A percentile compares a stretch with the other conserved stretches of the same genome.
These are phyloP conservation scores for Hypoxylon sp. DNA, from an alignment of 2,329 filamentous ascomycete species.

Conservation along the genomic window DNA sequence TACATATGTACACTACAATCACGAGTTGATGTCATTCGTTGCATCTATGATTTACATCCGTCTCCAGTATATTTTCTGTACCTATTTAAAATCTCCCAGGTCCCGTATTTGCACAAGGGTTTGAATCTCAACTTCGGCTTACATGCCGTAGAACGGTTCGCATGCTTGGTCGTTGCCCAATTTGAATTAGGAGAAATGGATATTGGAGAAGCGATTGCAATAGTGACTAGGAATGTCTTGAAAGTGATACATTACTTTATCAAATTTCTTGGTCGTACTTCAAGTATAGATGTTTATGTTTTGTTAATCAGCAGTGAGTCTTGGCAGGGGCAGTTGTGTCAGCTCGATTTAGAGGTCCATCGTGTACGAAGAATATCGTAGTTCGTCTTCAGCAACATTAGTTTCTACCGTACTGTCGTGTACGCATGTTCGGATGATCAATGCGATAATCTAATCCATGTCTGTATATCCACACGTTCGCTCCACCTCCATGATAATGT, in stretches of 20 bases:
- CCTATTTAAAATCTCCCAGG: not conserved
- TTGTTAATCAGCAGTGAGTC: conserved; percentile 10
- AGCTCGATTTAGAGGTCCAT: conserved; percentile 1
- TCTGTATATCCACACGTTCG: conserved; percentile 10
- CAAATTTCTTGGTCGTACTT: conserved; percentile 12
- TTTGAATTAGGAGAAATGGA: conserved; percentile 30
- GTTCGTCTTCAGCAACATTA: not conserved
- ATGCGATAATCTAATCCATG: conserved; percentile 26
- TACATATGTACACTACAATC: not conserved
- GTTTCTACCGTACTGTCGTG: not conserved
- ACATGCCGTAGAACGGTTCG: conserved; percentile 11
- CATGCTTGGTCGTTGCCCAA: conserved; percentile 17
- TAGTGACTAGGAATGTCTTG: conserved; percentile 21
- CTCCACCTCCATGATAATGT: conserved; percentile 36
- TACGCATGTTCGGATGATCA: conserved; percentile 34
- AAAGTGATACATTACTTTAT: conserved; percentile 16
- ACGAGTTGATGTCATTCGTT: conserved; percentile 2
- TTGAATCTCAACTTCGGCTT: conserved; percentile 16
- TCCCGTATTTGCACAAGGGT: not conserved
- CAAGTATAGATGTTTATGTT: not conserved
- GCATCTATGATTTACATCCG: not conserved
- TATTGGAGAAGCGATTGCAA: conserved; percentile 29
- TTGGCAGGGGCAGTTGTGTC: conserved; percentile 3
- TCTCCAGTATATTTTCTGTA: not conserved
- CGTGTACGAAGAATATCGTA: conserved; percentile 13